phyloP scores from a whole-genome alignment of 768 basidiomycete species.

The Cubamyces sp. region DNA sequence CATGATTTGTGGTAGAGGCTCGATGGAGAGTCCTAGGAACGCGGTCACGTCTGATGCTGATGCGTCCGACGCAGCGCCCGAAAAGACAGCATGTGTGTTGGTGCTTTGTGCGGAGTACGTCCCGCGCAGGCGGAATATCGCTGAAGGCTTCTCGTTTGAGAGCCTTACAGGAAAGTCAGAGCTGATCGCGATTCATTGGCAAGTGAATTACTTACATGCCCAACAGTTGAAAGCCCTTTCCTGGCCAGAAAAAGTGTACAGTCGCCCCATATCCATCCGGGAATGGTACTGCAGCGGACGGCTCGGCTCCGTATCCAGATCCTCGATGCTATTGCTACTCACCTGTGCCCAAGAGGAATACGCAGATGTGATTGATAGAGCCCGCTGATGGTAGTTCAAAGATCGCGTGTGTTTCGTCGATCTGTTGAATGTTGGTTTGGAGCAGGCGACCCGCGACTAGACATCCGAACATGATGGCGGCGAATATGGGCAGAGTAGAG shows the following conservation, averaged over 20 bases:
- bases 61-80: slow-evolving; percentile 29
- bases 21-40: slow-evolving; percentile 79
- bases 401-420: slow-evolving; percentile 82
- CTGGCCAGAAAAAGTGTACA: slow-evolving; percentile 87
- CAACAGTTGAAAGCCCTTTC: slow-evolving; percentile 82
- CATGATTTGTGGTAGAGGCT: slow-evolving; percentile 67
- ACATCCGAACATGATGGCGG: slow-evolving; percentile 71
- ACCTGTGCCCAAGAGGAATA: slow-evolving; percentile 84
- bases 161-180: slow-evolving; percentile 51
- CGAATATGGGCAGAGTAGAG: background rate
- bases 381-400: slow-evolving; percentile 75
- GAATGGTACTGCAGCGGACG: slow-evolving; percentile 59
- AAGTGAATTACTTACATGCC: slow-evolving; percentile 64
- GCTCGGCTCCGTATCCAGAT: background rate
- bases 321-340: slow-evolving; percentile 27
- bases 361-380: slow-evolving; percentile 82
- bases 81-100: slow-evolving; percentile 37
- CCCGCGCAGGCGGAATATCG: slow-evolving; percentile 82
- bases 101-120: slow-evolving; percentile 50
- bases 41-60: slow-evolving; percentile 57
- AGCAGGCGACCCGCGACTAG: slow-evolving; percentile 76
- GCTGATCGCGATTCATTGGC: background rate
- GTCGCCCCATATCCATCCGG: slow-evolving; percentile 84
- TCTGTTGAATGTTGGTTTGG: slow-evolving; percentile 79
- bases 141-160: slow-evolving; percentile 88